phyloP scores from a whole-genome alignment of 2,329 filamentous ascomycete genomes.

The Gnomoniopsis sp. region DNA sequence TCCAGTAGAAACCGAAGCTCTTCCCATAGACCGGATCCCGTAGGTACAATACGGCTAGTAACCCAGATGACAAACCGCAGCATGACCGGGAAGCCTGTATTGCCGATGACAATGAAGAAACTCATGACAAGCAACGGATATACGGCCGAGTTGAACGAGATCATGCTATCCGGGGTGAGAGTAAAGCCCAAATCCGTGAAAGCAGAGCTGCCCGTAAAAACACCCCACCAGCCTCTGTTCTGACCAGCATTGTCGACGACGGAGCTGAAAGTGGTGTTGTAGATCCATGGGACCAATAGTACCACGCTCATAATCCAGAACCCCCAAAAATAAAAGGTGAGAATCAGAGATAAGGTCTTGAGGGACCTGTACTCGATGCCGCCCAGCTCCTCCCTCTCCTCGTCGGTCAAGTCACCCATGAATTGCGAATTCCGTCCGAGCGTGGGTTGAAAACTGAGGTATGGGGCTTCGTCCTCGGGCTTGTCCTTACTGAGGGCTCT shows the following conservation, averaged over 20 bases:
- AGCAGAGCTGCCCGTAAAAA: slow-evolving; percentile 82
- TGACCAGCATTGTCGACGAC: slow-evolving; percentile 62
- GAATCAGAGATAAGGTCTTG: slow-evolving; percentile 76
- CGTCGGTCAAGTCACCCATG: slow-evolving; percentile 74
- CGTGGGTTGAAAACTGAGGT: slow-evolving; percentile 91
- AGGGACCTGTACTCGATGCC: slow-evolving; percentile 94
- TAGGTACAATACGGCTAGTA: slow-evolving; percentile 62
- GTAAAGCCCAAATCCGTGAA: slow-evolving; percentile 97
- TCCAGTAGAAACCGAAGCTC: slow-evolving; percentile 88
- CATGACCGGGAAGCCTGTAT: slow-evolving; percentile 94
- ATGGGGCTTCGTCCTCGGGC: slow-evolving; percentile 65
- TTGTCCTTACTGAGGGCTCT: slow-evolving; percentile 53
- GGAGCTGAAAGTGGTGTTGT: slow-evolving; percentile 57
- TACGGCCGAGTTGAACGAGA: slow-evolving; percentile 74
- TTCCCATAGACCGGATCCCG: slow-evolving; percentile 73
- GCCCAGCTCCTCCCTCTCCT: slow-evolving; percentile 90
- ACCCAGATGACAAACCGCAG: slow-evolving; percentile 91
- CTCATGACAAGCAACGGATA: slow-evolving; percentile 74
- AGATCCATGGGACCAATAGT: slow-evolving; percentile 77
- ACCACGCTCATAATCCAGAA: slow-evolving; percentile 77
- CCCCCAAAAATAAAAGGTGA: slow-evolving; percentile 76
- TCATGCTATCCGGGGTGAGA: slow-evolving; percentile 90
- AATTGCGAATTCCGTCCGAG: slow-evolving; percentile 92
- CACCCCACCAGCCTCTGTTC: slow-evolving; percentile 80
- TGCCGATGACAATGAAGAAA: slow-evolving; percentile 90